A percentile compares a stretch with the other conserved stretches of the same genome.
Conservation (phyloP, 2,329 filamentous ascomycete genomes). For the Exophiala viscosa region DNA sequence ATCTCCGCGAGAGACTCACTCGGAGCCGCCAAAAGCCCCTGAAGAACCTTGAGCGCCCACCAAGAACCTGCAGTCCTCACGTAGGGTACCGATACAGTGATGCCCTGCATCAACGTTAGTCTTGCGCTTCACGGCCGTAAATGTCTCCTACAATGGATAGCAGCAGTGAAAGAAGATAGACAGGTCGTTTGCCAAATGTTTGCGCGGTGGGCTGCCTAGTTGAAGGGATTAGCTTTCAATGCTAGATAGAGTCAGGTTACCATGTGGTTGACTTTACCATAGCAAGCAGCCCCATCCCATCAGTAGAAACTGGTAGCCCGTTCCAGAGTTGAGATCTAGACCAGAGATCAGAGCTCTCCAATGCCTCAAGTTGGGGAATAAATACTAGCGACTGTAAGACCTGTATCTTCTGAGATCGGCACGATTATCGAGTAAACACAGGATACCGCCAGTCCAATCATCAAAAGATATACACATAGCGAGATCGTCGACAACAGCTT, state of each 20-base stretch:
- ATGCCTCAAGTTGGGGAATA: not conserved
- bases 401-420: not conserved
- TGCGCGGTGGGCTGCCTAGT: not conserved
- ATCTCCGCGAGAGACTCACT: not conserved
- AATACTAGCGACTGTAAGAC: not conserved
- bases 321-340: not conserved
- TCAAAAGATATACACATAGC: slow-evolving; percentile 21
- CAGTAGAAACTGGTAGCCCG: not conserved
- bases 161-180: not conserved
- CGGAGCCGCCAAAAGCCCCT: not conserved
- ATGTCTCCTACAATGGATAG: too few relatives aligned
- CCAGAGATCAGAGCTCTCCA: not conserved
- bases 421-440: not conserved
- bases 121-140: not conserved
- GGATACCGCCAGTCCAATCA: not conserved
- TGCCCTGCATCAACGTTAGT: not conserved
- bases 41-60: not conserved
- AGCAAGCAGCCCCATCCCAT: not conserved
- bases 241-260: not conserved
- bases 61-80: not conserved
- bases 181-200: not conserved
- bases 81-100: not conserved
- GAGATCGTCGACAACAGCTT: slow-evolving; percentile 28
- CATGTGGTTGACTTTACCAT: not conserved
- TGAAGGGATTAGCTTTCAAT: not conserved